Evolutionary conservation across 345 rosid genomes (phyloP).

Genomic region (Hevea brasiliensis): DNA sequence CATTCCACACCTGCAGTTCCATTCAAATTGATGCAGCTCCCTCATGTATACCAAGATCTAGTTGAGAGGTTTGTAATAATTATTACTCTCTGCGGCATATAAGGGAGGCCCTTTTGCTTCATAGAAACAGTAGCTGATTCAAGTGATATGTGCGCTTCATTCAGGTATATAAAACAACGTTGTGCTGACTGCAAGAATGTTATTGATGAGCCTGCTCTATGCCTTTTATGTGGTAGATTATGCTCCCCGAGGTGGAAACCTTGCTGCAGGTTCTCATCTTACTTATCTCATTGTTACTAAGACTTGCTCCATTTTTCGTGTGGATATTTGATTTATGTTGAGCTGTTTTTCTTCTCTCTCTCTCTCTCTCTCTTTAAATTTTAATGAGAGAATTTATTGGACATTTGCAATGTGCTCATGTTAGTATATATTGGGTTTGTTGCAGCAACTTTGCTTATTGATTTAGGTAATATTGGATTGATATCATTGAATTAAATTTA

Average conservation of each 20-base stretch:
- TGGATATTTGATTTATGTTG: too few species aligned
- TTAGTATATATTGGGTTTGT: too few species aligned
- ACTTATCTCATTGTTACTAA: background rate
- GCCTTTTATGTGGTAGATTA: constrained; percentile 87
- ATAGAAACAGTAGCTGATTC: constrained; percentile 12
- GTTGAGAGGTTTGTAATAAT: constrained; percentile 62
- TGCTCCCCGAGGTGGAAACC: constrained; percentile 70
- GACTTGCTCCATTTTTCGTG: background rate
- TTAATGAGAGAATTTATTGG: too few species aligned
- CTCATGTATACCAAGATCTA: constrained; percentile 78
- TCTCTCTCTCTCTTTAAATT: too few species aligned
- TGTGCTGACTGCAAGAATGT: constrained; percentile 60
- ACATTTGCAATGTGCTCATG: too few species aligned
- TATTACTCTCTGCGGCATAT: constrained; percentile 17
- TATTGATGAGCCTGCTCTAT: constrained; percentile 70
- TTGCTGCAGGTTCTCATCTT: constrained; percentile 75
- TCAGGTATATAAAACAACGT: constrained; percentile 73
- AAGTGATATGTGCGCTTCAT: constrained; percentile 11
- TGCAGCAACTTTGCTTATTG: too few species aligned
- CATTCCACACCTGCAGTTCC: constrained; percentile 64
- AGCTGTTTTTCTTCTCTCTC: too few species aligned
- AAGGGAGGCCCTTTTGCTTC: background rate
- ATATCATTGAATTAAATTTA: too few species aligned
- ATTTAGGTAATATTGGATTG: too few species aligned
- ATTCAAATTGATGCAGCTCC: constrained; percentile 79